Conservation (phyloP, 2,329 filamentous ascomycete genomes). For the Coniochaeta ligniaria region DNA sequence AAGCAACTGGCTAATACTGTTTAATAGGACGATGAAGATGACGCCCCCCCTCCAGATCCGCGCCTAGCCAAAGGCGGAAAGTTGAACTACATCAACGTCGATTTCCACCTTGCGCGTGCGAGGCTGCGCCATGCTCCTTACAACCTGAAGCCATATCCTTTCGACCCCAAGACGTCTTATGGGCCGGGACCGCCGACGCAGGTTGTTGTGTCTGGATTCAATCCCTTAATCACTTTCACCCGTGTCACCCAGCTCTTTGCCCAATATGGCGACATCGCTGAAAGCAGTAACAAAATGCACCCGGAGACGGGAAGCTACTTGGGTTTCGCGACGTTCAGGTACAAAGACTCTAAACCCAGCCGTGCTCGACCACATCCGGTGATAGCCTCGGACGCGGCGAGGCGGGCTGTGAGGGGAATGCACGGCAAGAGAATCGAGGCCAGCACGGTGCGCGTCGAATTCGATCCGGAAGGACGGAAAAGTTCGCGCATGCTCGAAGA, state of each 20-base stretch:
- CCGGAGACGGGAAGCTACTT: conserved; percentile 90
- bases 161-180: conserved; percentile 76
- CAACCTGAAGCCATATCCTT: conserved; percentile 71
- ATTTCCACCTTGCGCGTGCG: conserved; percentile 63
- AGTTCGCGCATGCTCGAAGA: conserved; percentile 73
- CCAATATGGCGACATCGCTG: conserved; percentile 78
- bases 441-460: conserved; percentile 71
- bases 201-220: conserved; percentile 92
- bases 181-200: conserved; percentile 86
- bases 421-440: conserved; percentile 75
- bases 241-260: conserved; percentile 72
- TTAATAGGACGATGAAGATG: conserved; percentile 60
- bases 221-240: conserved; percentile 75
- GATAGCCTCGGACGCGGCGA: conserved; percentile 73
- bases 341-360: conserved; percentile 62
- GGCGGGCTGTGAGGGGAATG: conserved; percentile 68
- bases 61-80: conserved; percentile 65
- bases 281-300: conserved; percentile 90
- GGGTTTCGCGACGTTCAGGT: conserved; percentile 87
- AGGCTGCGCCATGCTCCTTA: conserved; percentile 69
- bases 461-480: conserved; percentile 80
- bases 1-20: conserved; percentile 50
- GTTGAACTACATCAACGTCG: conserved; percentile 60
- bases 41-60: conserved; percentile 73
- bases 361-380: conserved; percentile 45